These are phyloP conservation scores for Trametes pubescens DNA, from an alignment of 1,284 basidiomycete genomes.

Conservation along the genomic window DNA sequence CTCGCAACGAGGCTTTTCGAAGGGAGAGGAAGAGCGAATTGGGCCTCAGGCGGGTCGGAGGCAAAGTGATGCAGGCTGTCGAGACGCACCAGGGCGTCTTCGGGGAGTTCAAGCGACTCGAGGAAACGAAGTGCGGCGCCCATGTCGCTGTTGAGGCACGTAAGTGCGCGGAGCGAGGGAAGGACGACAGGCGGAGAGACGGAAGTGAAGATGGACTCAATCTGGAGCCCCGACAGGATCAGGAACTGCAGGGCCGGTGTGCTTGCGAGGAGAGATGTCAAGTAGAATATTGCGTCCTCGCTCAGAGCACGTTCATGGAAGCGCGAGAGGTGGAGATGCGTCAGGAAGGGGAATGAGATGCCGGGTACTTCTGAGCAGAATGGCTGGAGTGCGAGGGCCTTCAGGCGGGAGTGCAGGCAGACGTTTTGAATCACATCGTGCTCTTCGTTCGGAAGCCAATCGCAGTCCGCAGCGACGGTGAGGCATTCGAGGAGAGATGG, in stretches of 20 bases:
- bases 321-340: background rate
- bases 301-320: background rate
- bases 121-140: background rate
- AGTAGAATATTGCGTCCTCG: background rate
- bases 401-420: too few species aligned
- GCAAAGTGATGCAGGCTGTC: background rate
- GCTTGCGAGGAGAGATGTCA: background rate
- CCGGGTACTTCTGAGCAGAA: background rate
- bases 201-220: too few species aligned
- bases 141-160: background rate
- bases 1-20: background rate
- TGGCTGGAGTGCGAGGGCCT: background rate
- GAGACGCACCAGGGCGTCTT: conserved; percentile 1
- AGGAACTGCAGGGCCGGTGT: conserved; percentile 3
- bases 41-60: background rate
- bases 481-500: too few species aligned
- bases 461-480: too few species aligned
- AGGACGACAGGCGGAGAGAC: background rate
- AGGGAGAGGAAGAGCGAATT: background rate
- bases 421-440: too few species aligned
- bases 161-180: background rate
- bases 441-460: too few species aligned
- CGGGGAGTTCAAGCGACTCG: background rate
- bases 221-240: background rate
- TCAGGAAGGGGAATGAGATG: background rate